Evolutionary conservation across 441 rosid species (phyloP).

Genomic region (Adansonia madagascariensis): DNA sequence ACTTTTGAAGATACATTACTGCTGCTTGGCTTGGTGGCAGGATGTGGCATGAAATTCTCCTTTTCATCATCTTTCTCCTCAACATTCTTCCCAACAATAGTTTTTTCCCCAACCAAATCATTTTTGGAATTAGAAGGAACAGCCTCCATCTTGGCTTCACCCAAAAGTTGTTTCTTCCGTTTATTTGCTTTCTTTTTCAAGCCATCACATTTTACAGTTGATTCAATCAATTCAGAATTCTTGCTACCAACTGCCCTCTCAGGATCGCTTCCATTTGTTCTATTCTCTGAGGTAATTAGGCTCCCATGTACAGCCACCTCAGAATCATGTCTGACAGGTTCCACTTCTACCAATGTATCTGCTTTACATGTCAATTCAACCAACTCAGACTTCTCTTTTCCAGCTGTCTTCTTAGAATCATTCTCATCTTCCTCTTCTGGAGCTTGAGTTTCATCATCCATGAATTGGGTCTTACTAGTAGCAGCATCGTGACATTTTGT

Average conservation of each 20-base stretch:
- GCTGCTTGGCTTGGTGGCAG: conserved; percentile 32
- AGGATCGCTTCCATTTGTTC: conserved; percentile 24
- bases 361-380: conserved; percentile 31
- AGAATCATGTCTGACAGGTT: conserved; percentile 26
- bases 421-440: conserved; percentile 49
- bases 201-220: conserved; percentile 26
- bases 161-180: conserved; percentile 32
- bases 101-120: conserved; percentile 24
- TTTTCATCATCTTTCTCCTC: conserved; percentile 32
- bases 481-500: conserved; percentile 31
- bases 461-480: conserved; percentile 23
- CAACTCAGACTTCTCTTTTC: conserved; percentile 36
- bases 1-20: conserved; percentile 25
- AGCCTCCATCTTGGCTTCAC: conserved; percentile 37
- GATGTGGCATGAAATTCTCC: conserved; percentile 28
- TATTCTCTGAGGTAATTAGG: conserved; percentile 32
- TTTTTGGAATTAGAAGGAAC: conserved; percentile 33
- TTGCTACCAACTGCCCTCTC: conserved; percentile 26
- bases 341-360: conserved; percentile 23
- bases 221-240: conserved; percentile 27
- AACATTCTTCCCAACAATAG: conserved; percentile 21
- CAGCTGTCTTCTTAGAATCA: conserved; percentile 30
- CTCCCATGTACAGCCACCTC: conserved; percentile 28
- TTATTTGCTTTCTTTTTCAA: conserved; percentile 28
- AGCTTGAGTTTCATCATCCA: conserved; percentile 60